Conservation (phyloP, 805 yeast genomes). For the Ogataea methylovora region DNA sequence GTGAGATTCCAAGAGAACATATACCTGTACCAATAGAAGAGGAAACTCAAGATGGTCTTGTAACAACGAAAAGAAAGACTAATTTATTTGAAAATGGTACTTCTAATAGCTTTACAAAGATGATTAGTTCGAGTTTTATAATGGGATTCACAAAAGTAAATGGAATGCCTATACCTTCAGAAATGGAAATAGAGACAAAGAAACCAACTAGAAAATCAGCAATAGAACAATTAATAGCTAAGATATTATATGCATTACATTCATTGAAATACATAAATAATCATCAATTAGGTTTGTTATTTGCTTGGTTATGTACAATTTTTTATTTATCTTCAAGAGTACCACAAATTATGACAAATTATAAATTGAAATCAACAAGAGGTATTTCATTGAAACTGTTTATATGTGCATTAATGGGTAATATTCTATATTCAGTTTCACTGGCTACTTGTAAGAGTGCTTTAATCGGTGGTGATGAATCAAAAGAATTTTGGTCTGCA, state of each 20-base stretch:
- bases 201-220: conserved; percentile 1
- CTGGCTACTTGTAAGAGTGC: conserved; percentile 36
- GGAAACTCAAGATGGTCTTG: conserved; percentile 3
- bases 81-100: neutral
- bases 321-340: conserved; percentile 43
- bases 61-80: neutral
- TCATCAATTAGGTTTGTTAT: conserved; percentile 16
- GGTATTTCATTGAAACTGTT: conserved; percentile 45
- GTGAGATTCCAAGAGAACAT: neutral
- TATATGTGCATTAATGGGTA: conserved; percentile 42
- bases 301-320: conserved; percentile 47
- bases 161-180: conserved; percentile 13
- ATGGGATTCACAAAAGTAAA: conserved; percentile 22
- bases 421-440: conserved; percentile 41
- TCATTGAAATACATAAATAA: conserved; percentile 9
- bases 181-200: neutral
- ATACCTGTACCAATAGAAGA: conserved; percentile 3
- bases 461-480: conserved; percentile 24
- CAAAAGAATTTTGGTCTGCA: conserved; percentile 31
- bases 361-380: conserved; percentile 36
- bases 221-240: neutral
- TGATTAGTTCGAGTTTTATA: conserved; percentile 22
- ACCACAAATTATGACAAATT: conserved; percentile 45
- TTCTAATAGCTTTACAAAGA: conserved; percentile 11
- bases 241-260: conserved; percentile 7